Percentiles rank a stretch among this genome's conserved stretches.
phyloP scores from a whole-genome alignment of 116 monocot species.

The Posidonia oceanica region DNA sequence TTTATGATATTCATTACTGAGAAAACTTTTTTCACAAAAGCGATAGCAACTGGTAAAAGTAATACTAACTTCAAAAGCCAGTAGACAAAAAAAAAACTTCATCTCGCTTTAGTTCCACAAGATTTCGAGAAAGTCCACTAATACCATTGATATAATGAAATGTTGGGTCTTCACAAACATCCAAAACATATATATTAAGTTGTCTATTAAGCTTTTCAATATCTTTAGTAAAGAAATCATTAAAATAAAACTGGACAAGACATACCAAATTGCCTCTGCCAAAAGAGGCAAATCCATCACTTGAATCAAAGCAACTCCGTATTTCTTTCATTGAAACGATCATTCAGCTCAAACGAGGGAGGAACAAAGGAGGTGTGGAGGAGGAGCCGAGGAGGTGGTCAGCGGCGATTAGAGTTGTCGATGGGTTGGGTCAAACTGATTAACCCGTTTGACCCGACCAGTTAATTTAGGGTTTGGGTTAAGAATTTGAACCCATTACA shows the following conservation, averaged over 20 bases:
- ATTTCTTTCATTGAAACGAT: neutral
- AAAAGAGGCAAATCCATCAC: neutral
- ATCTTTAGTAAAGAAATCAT: neutral
- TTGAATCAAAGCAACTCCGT: neutral
- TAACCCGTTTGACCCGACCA: too few relatives aligned
- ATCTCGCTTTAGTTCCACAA: neutral
- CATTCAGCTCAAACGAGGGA: neutral
- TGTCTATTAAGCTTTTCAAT: neutral
- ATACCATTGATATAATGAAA: neutral
- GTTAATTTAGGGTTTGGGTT: too few relatives aligned
- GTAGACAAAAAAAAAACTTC: neutral
- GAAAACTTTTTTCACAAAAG: neutral
- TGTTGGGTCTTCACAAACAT: neutral
- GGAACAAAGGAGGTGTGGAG: too few relatives aligned
- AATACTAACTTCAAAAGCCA: too few relatives aligned
- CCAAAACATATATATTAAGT: neutral
- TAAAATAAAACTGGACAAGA: neutral
- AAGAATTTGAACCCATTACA: too few relatives aligned
- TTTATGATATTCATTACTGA: neutral
- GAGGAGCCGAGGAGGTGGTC: too few relatives aligned
- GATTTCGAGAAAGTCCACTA: neutral
- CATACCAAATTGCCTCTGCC: neutral
- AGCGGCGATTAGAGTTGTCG: too few relatives aligned
- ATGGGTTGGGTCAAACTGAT: too few relatives aligned
- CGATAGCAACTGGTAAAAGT: too few relatives aligned